Evolutionary conservation across 2,329 filamentous ascomycete species (phyloP).

Genomic region (Colletotrichum tropicale): DNA sequence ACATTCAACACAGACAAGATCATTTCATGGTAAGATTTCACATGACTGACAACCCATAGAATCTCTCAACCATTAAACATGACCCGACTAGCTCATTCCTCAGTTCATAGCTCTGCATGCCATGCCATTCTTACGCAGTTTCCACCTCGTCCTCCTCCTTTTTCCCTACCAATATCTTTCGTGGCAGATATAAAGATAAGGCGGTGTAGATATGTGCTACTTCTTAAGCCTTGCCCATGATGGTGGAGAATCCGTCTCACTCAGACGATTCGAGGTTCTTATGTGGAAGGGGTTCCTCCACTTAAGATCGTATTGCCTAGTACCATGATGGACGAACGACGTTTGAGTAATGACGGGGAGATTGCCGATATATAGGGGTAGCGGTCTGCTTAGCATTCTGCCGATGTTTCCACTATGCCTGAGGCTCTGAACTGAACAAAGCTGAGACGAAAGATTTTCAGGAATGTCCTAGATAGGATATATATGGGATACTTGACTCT

Average conservation of each 20-base stretch:
- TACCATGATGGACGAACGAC: too few species aligned
- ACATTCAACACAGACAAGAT: too few species aligned
- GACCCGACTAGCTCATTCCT: background rate
- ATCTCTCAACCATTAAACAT: too few species aligned
- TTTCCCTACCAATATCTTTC: background rate
- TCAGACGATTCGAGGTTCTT: background rate
- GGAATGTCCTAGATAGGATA: too few species aligned
- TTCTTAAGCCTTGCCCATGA: background rate
- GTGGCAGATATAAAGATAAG: background rate
- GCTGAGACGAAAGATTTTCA: too few species aligned
- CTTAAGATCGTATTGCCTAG: too few species aligned
- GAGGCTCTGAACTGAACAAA: too few species aligned
- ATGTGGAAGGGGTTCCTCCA: too few species aligned
- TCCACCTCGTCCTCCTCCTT: background rate
- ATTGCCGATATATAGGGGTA: background rate
- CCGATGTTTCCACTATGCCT: too few species aligned
- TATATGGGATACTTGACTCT: too few species aligned
- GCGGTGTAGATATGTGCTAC: background rate
- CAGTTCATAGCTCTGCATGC: rapidly evolving
- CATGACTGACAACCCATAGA: too few species aligned
- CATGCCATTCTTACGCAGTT: background rate
- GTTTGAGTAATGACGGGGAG: background rate
- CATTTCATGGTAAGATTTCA: too few species aligned
- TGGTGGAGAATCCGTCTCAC: background rate
- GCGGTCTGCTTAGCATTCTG: background rate